Percentiles rank a stretch among this genome's conserved stretches.
These are phyloP conservation scores for Daldinia bambusicola DNA, from an alignment of 495 filamentous ascomycete genomes.

Conservation along the genomic window DNA sequence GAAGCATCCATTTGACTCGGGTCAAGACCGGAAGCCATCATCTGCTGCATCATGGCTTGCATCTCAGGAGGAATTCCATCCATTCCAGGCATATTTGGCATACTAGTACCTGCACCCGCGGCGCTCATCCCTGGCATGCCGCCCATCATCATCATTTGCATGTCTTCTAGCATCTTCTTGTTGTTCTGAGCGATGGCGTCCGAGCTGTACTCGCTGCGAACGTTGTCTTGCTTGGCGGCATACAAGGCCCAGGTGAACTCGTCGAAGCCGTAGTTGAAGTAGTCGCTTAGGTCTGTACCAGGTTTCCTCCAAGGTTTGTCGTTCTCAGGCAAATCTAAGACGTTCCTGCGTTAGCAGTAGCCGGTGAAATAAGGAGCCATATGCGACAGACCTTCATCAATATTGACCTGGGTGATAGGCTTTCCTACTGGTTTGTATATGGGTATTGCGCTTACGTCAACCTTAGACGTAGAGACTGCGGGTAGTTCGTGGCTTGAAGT, in stretches of 20 bases:
- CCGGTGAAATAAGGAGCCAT: neutral
- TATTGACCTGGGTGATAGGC: constrained; percentile 83
- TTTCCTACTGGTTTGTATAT: constrained; percentile 77
- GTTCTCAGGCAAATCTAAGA: constrained; percentile 76
- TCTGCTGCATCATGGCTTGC: constrained; percentile 82
- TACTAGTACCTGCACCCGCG: constrained; percentile 57
- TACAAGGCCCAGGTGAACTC: constrained; percentile 99
- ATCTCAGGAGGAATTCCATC: constrained; percentile 79
- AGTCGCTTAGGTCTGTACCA: constrained; percentile 94
- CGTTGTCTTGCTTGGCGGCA: constrained; percentile 83
- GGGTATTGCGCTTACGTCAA: constrained; percentile 87
- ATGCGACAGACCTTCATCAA: constrained; percentile 69
- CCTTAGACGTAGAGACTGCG: constrained; percentile 74
- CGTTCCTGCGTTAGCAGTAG: constrained; percentile 25
- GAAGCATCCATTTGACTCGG: constrained; percentile 77
- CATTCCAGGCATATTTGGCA: constrained; percentile 76
- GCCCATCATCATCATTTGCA: constrained; percentile 87
- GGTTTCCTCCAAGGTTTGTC: constrained; percentile 97
- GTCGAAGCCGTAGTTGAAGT: constrained; percentile 99
- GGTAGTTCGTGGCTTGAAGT: constrained; percentile 57
- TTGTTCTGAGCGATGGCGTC: constrained; percentile 71
- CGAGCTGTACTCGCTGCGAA: constrained; percentile 72
- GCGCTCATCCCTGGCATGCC: constrained; percentile 70
- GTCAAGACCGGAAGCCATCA: constrained; percentile 87
- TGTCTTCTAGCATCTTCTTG: constrained; percentile 87